A percentile compares a stretch with the other conserved stretches of the same genome.
These are phyloP conservation scores for Microglena sp. DNA, from an alignment of 139 green algal species.

Conservation along the genomic window DNA sequence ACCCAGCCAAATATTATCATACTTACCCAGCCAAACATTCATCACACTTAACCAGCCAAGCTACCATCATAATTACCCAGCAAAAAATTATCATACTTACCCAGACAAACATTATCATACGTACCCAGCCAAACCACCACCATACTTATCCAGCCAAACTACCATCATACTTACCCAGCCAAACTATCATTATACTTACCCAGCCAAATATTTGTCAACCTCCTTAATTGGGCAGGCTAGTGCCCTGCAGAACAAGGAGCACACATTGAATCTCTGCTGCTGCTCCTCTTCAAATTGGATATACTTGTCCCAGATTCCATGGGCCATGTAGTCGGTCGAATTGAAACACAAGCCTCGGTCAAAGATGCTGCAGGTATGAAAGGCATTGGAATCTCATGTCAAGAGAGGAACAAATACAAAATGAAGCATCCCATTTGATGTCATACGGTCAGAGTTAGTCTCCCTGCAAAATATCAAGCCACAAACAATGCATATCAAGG, in stretches of 20 bases:
- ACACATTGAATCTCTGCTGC: conserved; percentile 21
- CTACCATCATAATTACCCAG: background rate
- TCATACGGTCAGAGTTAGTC: too few species aligned
- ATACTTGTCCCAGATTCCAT: conserved; percentile 73
- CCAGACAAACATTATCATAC: background rate
- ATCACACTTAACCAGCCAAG: background rate
- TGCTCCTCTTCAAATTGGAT: conserved; percentile 45
- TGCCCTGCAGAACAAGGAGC: conserved; percentile 46
- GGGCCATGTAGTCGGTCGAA: conserved; percentile 51
- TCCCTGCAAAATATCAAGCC: too few species aligned
- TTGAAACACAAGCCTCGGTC: conserved; percentile 53
- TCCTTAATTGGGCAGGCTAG: conserved; percentile 52
- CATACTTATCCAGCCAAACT: conserved; percentile 2
- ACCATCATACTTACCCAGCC: background rate
- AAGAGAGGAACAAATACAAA: background rate
- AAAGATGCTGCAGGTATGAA: conserved; percentile 53
- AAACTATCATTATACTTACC: background rate
- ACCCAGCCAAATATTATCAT: too few species aligned
- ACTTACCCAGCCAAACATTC: background rate
- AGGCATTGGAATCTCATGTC: background rate
- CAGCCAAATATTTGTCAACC: conserved; percentile 48
- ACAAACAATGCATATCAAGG: background rate
- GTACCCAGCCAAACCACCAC: background rate
- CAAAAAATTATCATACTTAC: background rate
- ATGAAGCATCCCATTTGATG: too few species aligned